Conservation (phyloP, 306 rosid genomes). For the Rosa chinensis region DNA sequence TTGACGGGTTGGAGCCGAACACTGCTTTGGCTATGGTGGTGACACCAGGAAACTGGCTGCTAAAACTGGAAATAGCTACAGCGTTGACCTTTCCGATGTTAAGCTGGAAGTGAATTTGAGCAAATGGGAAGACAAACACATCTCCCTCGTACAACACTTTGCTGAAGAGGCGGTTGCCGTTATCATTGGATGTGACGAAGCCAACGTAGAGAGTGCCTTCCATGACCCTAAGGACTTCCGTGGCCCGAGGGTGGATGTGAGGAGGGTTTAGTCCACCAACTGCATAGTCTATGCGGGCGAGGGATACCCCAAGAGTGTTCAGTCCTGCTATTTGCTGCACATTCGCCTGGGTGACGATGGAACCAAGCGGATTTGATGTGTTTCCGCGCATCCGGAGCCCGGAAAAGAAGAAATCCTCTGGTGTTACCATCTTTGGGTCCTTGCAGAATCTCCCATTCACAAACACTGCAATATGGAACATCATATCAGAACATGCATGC, state of each 20-base stretch:
- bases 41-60: conserved; percentile 13
- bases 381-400: not conserved
- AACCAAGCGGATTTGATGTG: not conserved
- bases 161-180: too few species aligned
- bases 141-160: too few species aligned
- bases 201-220: conserved; percentile 21
- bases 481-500: too few species aligned
- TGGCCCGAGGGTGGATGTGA: conserved; percentile 9
- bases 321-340: not conserved
- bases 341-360: not conserved
- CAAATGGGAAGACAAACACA: conserved; percentile 3
- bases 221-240: not conserved
- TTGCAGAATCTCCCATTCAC: conserved; percentile 17
- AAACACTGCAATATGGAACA: not conserved
- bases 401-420: not conserved
- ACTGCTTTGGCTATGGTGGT: conserved; percentile 11
- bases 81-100: not conserved
- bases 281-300: conserved; percentile 3
- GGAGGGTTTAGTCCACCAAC: conserved; percentile 13
- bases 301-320: conserved; percentile 15
- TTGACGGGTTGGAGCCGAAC: conserved; percentile 1
- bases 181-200: conserved; percentile 8
- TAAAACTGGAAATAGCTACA: not conserved
- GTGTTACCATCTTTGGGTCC: not conserved
- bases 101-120: conserved; percentile 17